phyloP scores from a whole-genome alignment of 768 basidiomycete genomes.

The Fomitopsis serialis region DNA sequence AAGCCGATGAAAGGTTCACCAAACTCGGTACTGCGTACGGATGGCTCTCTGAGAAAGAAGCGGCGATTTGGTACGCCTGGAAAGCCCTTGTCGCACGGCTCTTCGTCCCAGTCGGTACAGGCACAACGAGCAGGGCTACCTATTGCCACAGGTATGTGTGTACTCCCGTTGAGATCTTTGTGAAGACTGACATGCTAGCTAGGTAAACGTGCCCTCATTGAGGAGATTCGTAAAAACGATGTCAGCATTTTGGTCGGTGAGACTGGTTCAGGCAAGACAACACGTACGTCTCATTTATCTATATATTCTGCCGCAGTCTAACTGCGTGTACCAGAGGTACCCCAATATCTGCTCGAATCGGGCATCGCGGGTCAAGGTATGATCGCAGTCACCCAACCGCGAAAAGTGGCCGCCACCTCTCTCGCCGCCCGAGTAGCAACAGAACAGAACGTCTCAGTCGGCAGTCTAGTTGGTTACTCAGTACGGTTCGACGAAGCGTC shows the following conservation, averaged over 20 bases:
- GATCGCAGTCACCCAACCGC: conserved; percentile 93
- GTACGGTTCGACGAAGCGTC: conserved; percentile 92
- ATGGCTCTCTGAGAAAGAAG: conserved; percentile 1
- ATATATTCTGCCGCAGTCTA: not conserved
- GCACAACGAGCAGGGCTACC: conserved; percentile 70
- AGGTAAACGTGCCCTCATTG: conserved; percentile 75
- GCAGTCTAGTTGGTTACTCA: conserved; percentile 83
- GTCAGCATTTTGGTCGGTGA: conserved; percentile 90
- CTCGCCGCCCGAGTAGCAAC: conserved; percentile 87
- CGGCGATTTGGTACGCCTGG: conserved; percentile 1
- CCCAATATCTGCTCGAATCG: conserved; percentile 89
- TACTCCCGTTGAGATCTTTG: not conserved
- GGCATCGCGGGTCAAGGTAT: conserved; percentile 65
- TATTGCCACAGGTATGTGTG: conserved; percentile 62
- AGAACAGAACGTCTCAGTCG: conserved; percentile 72
- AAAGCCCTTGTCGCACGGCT: conserved; percentile 2
- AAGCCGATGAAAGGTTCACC: not conserved
- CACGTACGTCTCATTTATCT: conserved; percentile 59
- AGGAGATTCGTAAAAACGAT: conserved; percentile 71
- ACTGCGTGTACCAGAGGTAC: conserved; percentile 62
- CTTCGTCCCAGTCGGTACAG: conserved; percentile 31
- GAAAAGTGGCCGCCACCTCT: conserved; percentile 90
- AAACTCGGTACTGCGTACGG: not conserved
- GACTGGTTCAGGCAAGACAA: conserved; percentile 98
- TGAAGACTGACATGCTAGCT: conserved; percentile 3